Evolutionary conservation across 768 basidiomycete species (phyloP), one percentile per base, ranked within the genome.

Genomic region (Lepiota subincarnata): DNA sequence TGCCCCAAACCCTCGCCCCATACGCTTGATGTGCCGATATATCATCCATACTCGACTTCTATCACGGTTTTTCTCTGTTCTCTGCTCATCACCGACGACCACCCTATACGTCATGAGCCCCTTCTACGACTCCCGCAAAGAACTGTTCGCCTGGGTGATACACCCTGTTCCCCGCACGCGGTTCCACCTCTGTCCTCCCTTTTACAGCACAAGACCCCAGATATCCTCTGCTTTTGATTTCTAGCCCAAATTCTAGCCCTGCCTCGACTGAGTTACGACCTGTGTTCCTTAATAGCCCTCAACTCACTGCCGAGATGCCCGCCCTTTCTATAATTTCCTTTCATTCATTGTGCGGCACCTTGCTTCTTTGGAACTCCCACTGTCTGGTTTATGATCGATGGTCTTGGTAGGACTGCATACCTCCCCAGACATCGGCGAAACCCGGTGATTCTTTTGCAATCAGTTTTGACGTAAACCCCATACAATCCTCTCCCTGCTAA

Each of bases 81-180:
- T 16, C 34, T 31, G 31, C 26, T 11, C 43, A 43, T 37, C 19
- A 38, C 36, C 20, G 35, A 22, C 34, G 31, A 37, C 40, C 24
- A 44, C 50, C 50, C 50, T 31, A 20, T 37, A 52, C 50, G 50
- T 52, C 42, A 52, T 26, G 20, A 31, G 13, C 24, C 7, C 19
- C 16, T 43, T 20, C 42, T 43, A 24, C 42, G 42, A 24, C 31
- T 31, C 31, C 24, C 42, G 24, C 42, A 43, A 43, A 24, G 42
- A 13, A 10, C 22, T 4, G 24, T 45, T 26, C 24, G 14, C 24
- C 31, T 31, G 31, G 7, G 1, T 22, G 14, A 45, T 7, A 14
- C 24, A 12, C 22, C 41, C 42, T 13, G 26, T 43, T 43, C 42
- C 20, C 22, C 43, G 19, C 34, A 31, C 16, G 45, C 45, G 14